Evolutionary conservation across 164 flowering plant genomes (phyloP).

Genomic region (Chimonanthus praecox): DNA sequence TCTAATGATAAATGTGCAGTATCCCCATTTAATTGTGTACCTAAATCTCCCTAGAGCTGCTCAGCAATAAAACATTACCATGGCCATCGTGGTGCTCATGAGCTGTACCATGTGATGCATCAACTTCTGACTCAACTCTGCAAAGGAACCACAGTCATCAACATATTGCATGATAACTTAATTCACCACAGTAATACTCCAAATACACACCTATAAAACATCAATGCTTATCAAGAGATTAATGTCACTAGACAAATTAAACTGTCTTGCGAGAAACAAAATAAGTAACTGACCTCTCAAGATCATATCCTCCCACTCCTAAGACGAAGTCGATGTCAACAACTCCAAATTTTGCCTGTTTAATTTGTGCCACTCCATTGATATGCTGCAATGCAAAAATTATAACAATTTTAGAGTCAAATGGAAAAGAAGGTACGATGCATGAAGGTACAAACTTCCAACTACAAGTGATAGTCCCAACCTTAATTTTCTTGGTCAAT

Average conservation of each 20-base stretch:
- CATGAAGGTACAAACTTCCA: not conserved
- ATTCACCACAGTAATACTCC: not conserved
- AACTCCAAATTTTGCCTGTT: constrained; percentile 67
- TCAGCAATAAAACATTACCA: constrained; percentile 27
- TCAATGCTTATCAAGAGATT: not conserved
- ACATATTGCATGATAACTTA: not conserved
- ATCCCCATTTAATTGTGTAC: no score
- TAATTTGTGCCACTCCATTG: constrained; percentile 83
- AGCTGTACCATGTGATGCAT: constrained; percentile 27
- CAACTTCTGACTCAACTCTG: constrained; percentile 79
- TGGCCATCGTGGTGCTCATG: constrained; percentile 38
- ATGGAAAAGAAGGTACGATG: not conserved
- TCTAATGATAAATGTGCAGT: no score
- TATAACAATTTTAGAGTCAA: not conserved
- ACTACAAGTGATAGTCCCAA: constrained; percentile 14
- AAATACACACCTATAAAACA: not conserved
- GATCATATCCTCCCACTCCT: constrained; percentile 98
- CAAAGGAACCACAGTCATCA: constrained; percentile 11
- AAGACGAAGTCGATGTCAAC: constrained; percentile 92
- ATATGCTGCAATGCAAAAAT: constrained; percentile 49
- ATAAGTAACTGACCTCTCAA: constrained; percentile 53
- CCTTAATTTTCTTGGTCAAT: constrained; percentile 66
- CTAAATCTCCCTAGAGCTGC: not conserved
- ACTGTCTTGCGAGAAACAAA: not conserved
- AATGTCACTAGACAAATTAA: not conserved